phyloP scores from a whole-genome alignment of 345 rosid species.

The Salix caprea region DNA sequence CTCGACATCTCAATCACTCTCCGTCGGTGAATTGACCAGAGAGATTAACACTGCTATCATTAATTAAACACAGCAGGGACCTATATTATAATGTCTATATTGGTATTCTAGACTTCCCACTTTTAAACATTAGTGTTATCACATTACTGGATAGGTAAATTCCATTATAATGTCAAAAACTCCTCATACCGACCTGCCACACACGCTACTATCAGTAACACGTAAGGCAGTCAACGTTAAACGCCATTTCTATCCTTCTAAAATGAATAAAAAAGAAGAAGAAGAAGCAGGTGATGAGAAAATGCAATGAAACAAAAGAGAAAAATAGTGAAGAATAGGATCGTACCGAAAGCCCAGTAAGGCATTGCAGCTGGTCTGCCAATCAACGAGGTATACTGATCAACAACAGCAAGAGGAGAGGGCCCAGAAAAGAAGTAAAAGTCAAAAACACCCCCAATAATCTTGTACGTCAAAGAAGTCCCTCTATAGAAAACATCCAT shows the following conservation, averaged over 20 bases:
- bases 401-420: conserved; percentile 67
- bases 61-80: too few relatives aligned
- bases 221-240: neutral
- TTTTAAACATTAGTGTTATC: neutral
- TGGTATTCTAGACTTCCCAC: neutral
- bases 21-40: neutral
- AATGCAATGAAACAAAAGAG: neutral
- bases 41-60: neutral
- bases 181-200: neutral
- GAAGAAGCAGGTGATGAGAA: neutral
- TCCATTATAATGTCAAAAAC: neutral
- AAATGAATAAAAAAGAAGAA: neutral
- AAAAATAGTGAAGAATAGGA: conserved; percentile 4
- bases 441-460: conserved; percentile 91
- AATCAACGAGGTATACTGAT: conserved; percentile 73
- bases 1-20: neutral
- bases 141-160: neutral
- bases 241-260: too few relatives aligned
- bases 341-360: conserved; percentile 89
- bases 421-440: conserved; percentile 86
- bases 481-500: conserved; percentile 94
- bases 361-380: conserved; percentile 99
- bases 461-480: conserved; percentile 75
- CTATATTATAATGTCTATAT: too few relatives aligned
- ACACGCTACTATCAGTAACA: neutral